A percentile compares a stretch with the other conserved stretches of the same genome.
These are phyloP conservation scores for Cytospora schulzeri DNA, from an alignment of 2,329 filamentous ascomycete genomes.

Conservation along the genomic window DNA sequence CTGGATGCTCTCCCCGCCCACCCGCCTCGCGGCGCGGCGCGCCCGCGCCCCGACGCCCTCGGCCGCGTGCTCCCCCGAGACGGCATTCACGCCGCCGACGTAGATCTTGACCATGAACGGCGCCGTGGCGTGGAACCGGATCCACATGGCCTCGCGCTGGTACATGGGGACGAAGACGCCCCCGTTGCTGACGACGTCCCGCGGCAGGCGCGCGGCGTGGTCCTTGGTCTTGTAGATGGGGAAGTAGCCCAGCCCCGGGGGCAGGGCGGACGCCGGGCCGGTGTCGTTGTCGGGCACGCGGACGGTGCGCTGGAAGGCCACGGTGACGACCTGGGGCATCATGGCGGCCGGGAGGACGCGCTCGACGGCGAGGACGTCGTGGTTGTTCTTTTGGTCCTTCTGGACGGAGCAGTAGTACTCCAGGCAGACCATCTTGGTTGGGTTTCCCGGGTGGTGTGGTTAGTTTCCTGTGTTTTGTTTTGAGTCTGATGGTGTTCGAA, in stretches of 20 bases:
- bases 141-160: constrained; percentile 45
- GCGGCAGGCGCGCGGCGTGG: background rate
- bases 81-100: constrained; percentile 43
- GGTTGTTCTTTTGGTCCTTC: too few species aligned
- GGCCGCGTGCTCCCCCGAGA: constrained; percentile 39
- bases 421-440: too few species aligned
- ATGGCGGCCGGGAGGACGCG: background rate
- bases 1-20: constrained; percentile 29
- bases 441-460: too few species aligned
- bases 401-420: background rate
- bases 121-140: constrained; percentile 34
- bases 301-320: constrained; percentile 10
- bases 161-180: constrained; percentile 44
- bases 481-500: too few species aligned
- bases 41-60: constrained; percentile 22
- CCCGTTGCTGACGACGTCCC: background rate
- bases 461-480: too few species aligned
- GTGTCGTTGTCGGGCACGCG: constrained; percentile 15
- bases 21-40: constrained; percentile 15
- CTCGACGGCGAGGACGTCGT: background rate
- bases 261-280: background rate
- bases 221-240: constrained; percentile 9
- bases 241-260: background rate
- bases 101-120: constrained; percentile 45
- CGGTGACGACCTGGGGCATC: background rate